Conservation (phyloP, 2,329 filamentous ascomycete species). For the Aspergillus tubingensis region DNA sequence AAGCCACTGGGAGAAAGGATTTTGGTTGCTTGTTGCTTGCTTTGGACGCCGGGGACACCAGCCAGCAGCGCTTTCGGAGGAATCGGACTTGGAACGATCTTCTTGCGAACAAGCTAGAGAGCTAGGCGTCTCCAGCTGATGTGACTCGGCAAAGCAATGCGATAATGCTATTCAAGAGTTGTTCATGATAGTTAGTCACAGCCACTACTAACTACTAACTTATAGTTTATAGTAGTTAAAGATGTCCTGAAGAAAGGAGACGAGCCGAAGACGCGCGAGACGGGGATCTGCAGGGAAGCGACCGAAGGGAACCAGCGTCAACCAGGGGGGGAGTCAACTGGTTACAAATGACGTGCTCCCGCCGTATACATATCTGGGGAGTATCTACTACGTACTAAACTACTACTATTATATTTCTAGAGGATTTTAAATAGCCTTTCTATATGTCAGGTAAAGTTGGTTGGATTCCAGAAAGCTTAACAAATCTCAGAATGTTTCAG, state of each 20-base stretch:
- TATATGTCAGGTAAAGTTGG: not conserved
- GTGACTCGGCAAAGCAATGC: not conserved
- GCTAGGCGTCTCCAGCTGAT: not conserved
- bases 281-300: constrained; percentile 16
- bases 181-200: not conserved
- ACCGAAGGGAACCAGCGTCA: constrained; percentile 8
- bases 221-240: no score
- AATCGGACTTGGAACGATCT: not conserved
- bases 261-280: not conserved
- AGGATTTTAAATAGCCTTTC: not conserved
- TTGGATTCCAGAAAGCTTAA: not conserved
- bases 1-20: not conserved
- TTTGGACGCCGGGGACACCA: not conserved
- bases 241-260: not conserved
- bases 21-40: not conserved
- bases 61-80: not conserved
- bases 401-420: no score
- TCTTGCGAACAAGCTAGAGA: not conserved
- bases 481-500: not conserved
- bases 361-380: not conserved
- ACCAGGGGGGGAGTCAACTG: not conserved
- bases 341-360: constrained; percentile 12
- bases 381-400: no score
- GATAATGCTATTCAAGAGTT: not conserved
- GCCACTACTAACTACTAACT: no score